A percentile compares a stretch with the other conserved stretches of the same genome.
Conservation (phyloP, 208 protist genomes). For the Sergeia podlipaevii region DNA sequence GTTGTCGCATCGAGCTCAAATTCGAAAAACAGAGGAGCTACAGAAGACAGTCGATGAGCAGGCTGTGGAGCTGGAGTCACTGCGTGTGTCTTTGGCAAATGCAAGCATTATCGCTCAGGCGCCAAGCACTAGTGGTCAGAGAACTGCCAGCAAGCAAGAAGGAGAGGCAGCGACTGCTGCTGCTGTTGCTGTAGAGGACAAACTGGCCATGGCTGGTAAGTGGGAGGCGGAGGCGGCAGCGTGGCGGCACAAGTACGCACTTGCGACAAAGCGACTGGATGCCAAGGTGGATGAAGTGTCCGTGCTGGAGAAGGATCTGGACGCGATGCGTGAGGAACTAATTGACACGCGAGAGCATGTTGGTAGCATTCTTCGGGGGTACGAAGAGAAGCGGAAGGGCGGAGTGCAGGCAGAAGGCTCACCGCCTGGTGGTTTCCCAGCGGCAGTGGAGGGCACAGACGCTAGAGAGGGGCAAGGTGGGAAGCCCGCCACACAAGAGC, state of each 20-base stretch:
- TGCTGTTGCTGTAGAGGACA: slow-evolving; percentile 16
- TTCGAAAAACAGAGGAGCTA: slow-evolving; percentile 25
- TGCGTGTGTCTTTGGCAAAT: no score
- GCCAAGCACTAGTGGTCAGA: no score
- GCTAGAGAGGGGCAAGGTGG: neutral
- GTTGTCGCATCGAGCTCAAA: slow-evolving; percentile 16
- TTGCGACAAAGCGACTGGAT: slow-evolving; percentile 62
- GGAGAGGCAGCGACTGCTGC: no score
- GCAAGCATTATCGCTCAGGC: no score
- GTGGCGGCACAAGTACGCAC: slow-evolving; percentile 73
- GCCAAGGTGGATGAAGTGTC: slow-evolving; percentile 61
- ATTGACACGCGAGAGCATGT: slow-evolving; percentile 44
- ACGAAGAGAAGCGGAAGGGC: slow-evolving; percentile 6
- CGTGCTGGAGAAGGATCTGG: slow-evolving; percentile 71
- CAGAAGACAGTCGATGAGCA: slow-evolving; percentile 45
- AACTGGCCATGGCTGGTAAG: slow-evolving; percentile 18
- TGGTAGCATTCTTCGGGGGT: slow-evolving; percentile 19
- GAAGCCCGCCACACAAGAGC: slow-evolving; percentile 1
- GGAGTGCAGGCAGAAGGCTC: no score
- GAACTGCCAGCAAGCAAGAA: neutral
- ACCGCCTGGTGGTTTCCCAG: no score
- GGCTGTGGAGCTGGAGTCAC: slow-evolving; percentile 17
- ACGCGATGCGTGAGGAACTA: slow-evolving; percentile 41
- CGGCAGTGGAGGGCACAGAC: neutral
- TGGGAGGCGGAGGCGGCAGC: slow-evolving; percentile 70